Conservation (phyloP, 2,329 filamentous ascomycete species). For the Bipolaris bicolor region DNA sequence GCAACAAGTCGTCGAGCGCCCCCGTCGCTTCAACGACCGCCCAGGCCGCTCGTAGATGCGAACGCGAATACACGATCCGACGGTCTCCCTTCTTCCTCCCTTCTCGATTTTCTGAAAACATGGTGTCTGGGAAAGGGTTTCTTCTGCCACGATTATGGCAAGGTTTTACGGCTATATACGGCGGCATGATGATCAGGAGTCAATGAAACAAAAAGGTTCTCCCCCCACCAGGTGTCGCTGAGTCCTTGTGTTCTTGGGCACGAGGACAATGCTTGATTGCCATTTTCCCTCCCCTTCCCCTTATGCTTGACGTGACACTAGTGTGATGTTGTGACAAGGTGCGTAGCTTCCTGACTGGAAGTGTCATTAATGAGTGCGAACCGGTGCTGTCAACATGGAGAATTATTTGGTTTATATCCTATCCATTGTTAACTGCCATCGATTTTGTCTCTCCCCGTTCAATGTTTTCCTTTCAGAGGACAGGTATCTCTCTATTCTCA, state of each 20-base stretch:
- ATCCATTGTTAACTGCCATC: too few relatives aligned
- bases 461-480: too few relatives aligned
- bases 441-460: too few relatives aligned
- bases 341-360: neutral
- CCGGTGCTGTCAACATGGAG: neutral
- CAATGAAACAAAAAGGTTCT: conserved; percentile 51
- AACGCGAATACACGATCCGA: conserved; percentile 56
- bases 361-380: neutral
- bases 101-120: conserved; percentile 45
- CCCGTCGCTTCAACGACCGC: conserved; percentile 77
- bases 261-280: conserved; percentile 87
- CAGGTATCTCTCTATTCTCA: neutral
- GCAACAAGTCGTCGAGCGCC: conserved; percentile 84
- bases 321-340: conserved; percentile 10
- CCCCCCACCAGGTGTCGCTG: conserved; percentile 81
- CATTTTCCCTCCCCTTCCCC: conserved; percentile 55
- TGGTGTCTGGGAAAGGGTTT: conserved; percentile 89
- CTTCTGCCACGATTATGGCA: conserved; percentile 94
- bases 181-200: conserved; percentile 75
- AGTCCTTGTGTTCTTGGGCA: conserved; percentile 62
- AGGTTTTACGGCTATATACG: conserved; percentile 70
- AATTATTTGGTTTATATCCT: neutral
- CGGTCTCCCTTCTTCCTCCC: conserved; percentile 29
- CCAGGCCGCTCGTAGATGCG: conserved; percentile 43
- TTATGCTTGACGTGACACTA: conserved; percentile 15